Percentiles rank a stretch among this genome's conserved stretches.
Evolutionary conservation across 768 basidiomycete species (phyloP).

Genomic region (Mrakia hoshinonis): DNA sequence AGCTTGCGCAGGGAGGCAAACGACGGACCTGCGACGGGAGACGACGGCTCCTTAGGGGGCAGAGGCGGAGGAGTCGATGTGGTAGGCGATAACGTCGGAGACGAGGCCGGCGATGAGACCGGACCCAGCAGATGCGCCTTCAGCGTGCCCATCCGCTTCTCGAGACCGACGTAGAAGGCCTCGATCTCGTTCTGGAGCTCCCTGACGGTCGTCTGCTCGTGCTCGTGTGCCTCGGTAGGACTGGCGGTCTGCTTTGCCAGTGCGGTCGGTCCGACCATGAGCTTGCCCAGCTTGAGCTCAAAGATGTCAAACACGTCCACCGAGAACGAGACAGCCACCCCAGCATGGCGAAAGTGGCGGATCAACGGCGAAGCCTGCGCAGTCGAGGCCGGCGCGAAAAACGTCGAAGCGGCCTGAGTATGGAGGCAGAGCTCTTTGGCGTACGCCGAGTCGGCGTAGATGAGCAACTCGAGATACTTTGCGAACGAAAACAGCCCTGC

Average conservation of each 20-base stretch:
- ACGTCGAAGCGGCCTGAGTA: not conserved
- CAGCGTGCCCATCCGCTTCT: conserved; percentile 11
- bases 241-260: not conserved
- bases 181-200: not conserved
- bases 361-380: conserved; percentile 7
- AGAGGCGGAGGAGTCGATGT: not conserved
- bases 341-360: not conserved
- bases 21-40: not conserved
- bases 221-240: not conserved
- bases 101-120: not conserved
- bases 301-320: conserved; percentile 18
- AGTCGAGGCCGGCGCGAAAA: not conserved
- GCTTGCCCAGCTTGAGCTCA: conserved; percentile 21
- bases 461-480: conserved; percentile 28
- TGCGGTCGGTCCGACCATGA: conserved; percentile 17
- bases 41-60: not conserved
- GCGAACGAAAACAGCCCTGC: conserved; percentile 20
- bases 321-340: conserved; percentile 4
- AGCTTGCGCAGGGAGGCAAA: conserved; percentile 9
- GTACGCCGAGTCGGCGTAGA: conserved; percentile 18
- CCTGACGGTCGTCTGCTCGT: not conserved
- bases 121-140: not conserved
- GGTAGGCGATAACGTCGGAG: not conserved
- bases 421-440: not conserved
- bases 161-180: conserved; percentile 1